These are phyloP conservation scores for Antrodiella citrinella DNA, from an alignment of 768 basidiomycete genomes.

Conservation along the genomic window DNA sequence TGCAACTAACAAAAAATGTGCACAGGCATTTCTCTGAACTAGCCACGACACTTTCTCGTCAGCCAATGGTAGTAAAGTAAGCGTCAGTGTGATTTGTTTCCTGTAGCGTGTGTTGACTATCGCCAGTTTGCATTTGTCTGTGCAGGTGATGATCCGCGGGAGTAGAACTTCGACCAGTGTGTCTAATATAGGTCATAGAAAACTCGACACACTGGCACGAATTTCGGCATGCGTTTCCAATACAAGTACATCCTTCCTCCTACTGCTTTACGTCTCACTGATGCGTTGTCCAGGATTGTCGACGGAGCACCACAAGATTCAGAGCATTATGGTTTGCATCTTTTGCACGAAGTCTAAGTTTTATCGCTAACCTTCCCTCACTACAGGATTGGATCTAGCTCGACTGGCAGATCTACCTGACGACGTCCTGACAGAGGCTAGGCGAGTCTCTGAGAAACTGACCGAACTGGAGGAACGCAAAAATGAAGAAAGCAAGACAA, in stretches of 20 bases:
- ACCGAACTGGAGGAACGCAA: conserved; percentile 46
- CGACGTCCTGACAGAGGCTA: conserved; percentile 58
- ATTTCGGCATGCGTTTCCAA: conserved; percentile 65
- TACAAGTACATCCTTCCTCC: conserved; percentile 48
- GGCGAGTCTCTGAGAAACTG: conserved; percentile 51
- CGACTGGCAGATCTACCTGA: conserved; percentile 78
- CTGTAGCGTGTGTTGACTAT: background rate
- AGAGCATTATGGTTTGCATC: conserved; percentile 61
- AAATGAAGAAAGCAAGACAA: conserved; percentile 55
- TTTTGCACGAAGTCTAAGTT: conserved; percentile 1
- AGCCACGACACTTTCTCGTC: conserved; percentile 60
- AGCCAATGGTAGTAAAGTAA: conserved; percentile 78
- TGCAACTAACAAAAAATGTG: background rate
- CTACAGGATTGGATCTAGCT: conserved; percentile 81
- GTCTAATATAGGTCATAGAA: conserved; percentile 23
- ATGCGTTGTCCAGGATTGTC: conserved; percentile 44
- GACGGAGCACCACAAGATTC: conserved; percentile 58
- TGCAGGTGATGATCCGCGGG: conserved; percentile 42
- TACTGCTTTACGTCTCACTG: background rate
- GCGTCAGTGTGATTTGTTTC: conserved; percentile 14
- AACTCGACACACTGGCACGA: conserved; percentile 41
- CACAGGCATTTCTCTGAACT: conserved; percentile 76
- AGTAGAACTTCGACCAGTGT: background rate
- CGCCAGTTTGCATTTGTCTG: conserved; percentile 70
- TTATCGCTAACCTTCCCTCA: background rate